Base-by-base conservation (phyloP, 352 stramenopile species). In the Globisporangium okanoganense region DNA sequence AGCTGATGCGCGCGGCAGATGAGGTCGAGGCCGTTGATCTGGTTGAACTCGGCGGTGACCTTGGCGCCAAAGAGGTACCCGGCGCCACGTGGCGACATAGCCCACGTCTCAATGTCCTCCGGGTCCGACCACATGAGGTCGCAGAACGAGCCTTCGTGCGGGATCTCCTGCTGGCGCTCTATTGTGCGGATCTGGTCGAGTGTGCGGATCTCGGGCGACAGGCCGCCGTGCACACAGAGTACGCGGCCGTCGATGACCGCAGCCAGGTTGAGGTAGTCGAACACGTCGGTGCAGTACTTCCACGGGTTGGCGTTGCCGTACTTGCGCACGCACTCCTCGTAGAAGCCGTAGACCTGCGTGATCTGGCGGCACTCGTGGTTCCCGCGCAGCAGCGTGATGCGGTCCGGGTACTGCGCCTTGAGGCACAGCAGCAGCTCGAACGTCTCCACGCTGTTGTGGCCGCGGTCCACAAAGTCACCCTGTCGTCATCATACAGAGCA, bases 51-150 rank as follows among this genome's bases (percentile, higher is more conserved):
- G 54, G 86, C 73, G 35, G 86, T 93, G 38, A 95, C 88, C 66
- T 95, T 92, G 27, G 73, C 76, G 36, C 88, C 88, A 58, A 97
- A 97, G 20, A 97, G 71, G 56, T 93, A 97, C 33, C 88, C 88
- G 10, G 88, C 88, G 12, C 88, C 88, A 51, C 88, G 84, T n/a
- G 88, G 88, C 64, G 82, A 94, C 76, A 96, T 92, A 14, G 84
- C 87, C 88, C 88, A 95, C 58, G 80, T 89, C 62, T 95, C 88
- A 65, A 94, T 97, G 56, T 98, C 94, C 69, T 98, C 94, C 0
- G 97, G 97, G 71, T 99, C 97, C 20, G 94, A 98, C 97, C 97
- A 99, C 72, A 99, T 97, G 67, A 99, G 87, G 81, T 99, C 96
- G 65, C 93, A 98, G 73, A 99, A 98, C 12, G 96, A 92, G 56